Evolutionary conservation across 2,329 filamentous ascomycete species (phyloP).

Genomic region (Dryadomyces sulphureus): DNA sequence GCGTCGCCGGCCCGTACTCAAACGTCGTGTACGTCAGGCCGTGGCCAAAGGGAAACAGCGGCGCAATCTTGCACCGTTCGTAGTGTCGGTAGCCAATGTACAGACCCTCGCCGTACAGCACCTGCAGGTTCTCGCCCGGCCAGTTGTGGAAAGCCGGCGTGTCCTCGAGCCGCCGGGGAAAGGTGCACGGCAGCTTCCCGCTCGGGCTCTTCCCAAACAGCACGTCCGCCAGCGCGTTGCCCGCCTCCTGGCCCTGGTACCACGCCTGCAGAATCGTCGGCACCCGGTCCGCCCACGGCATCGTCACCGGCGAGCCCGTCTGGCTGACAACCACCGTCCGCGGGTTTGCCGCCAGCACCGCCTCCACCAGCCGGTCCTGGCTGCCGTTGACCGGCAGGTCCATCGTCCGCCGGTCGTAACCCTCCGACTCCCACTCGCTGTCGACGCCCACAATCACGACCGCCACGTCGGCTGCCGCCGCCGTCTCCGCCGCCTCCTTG

Average conservation of each 20-base stretch:
- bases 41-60: conserved; percentile 65
- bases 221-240: conserved; percentile 52
- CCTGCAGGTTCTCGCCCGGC: conserved; percentile 51
- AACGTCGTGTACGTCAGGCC: conserved; percentile 69
- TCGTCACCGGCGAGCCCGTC: conserved; percentile 51
- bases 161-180: conserved; percentile 52
- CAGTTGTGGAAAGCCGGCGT: conserved; percentile 68
- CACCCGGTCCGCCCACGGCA: conserved; percentile 54
- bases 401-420: conserved; percentile 8
- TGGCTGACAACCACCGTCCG: conserved; percentile 55
- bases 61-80: conserved; percentile 38
- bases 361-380: conserved; percentile 18
- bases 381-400: conserved; percentile 28
- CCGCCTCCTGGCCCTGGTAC: conserved; percentile 57
- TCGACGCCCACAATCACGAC: conserved; percentile 47
- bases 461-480: conserved; percentile 40
- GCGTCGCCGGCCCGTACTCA: conserved; percentile 4
- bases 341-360: conserved; percentile 27
- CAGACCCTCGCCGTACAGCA: conserved; percentile 65
- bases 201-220: conserved; percentile 51
- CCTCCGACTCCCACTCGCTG: conserved; percentile 14
- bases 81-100: conserved; percentile 77
- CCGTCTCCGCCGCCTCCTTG: conserved; percentile 15
- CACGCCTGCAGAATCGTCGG: conserved; percentile 56
- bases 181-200: conserved; percentile 47